phyloP scores from a whole-genome alignment of 805 yeast genomes.

The Torulaspora franciscae region DNA sequence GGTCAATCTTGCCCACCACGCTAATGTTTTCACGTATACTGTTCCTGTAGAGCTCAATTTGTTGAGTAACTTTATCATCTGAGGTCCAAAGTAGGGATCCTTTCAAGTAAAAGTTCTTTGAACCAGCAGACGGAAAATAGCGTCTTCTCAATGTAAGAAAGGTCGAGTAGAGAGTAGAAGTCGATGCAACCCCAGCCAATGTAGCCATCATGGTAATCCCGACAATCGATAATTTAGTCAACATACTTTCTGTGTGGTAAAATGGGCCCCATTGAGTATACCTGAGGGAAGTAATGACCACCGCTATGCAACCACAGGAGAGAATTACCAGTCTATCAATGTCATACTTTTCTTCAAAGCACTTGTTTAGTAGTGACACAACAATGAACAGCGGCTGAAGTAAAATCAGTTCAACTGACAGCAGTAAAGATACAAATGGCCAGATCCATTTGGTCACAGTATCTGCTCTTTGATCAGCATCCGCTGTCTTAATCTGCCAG shows the following conservation, averaged over 20 bases:
- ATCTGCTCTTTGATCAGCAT: conserved; percentile 17
- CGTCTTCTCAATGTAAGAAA: conserved; percentile 13
- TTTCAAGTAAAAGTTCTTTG: conserved; percentile 1
- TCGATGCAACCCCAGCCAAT: conserved; percentile 34
- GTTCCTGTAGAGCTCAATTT: conserved; percentile 19
- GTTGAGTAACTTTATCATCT: conserved; percentile 18
- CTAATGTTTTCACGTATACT: conserved; percentile 20
- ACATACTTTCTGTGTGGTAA: conserved; percentile 24
- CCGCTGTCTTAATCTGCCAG: conserved; percentile 31
- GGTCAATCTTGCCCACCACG: conserved; percentile 16
- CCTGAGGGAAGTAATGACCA: conserved; percentile 16
- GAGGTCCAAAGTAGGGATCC: conserved; percentile 26
- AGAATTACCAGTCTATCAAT: conserved; percentile 23
- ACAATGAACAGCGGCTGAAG: conserved; percentile 32
- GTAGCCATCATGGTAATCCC: conserved; percentile 34
- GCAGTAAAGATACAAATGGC: conserved; percentile 25
- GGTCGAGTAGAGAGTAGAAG: conserved; percentile 32
- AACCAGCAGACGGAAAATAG: neutral
- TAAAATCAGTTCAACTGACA: conserved; percentile 25
- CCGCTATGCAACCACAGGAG: conserved; percentile 15
- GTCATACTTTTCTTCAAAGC: conserved; percentile 27
- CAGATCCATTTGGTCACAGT: conserved; percentile 25
- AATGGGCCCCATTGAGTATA: conserved; percentile 31
- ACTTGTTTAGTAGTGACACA: conserved; percentile 29
- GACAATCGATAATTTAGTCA: conserved; percentile 32